Evolutionary conservation across 768 basidiomycete genomes (phyloP), one percentile per base, ranked within the genome.

Genomic region (Hericium rajendrae): DNA sequence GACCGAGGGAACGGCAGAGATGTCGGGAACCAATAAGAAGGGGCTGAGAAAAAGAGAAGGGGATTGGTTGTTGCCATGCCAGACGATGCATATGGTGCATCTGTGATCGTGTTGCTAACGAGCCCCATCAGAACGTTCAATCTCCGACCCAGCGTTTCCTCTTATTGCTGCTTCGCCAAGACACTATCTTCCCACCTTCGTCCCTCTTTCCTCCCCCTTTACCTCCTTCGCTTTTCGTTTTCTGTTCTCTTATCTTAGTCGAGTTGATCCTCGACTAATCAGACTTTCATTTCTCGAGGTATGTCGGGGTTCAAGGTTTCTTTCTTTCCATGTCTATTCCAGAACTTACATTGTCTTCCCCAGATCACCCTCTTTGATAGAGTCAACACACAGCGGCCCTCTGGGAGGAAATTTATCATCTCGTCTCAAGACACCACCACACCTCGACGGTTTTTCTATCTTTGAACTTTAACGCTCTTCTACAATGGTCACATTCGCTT

Each of bases 281-380:
- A 64, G 73, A 72, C 72, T 76, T 82, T 81, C 74, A 68, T 81
- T 78, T 72, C 74, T 66, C 61, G 65, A 62, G 63, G 65, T 66
- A 13, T 0, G 62, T 59, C 38, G 26, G 32, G 32, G 32, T 32
- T 10, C 32, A 10, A 6, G 8, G 9, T 22, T 46, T 48, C 2
- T 8, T 32, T 55, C 10, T 9, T 24, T 52, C 24, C 22, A 18
- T 24, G n/a, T 43, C 22, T 15, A 9, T 24, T 38, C 4, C 58
- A n/a, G 55, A 48, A 4, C 60, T 64, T 11, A 40, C 28, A 46
- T 20, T 40, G 13, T 20, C 56, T 16, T 13, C 5, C 46, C 22
- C 68, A 82, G 81, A 81, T 80, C 78, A 77, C 74, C 74, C 80
- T 84, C 84, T 86, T 86, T 79, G 84, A 84, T 71, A 86, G 84